Conservation (phyloP, 371 early-diverging fungal genomes). For the Rhizomucor miehei region DNA sequence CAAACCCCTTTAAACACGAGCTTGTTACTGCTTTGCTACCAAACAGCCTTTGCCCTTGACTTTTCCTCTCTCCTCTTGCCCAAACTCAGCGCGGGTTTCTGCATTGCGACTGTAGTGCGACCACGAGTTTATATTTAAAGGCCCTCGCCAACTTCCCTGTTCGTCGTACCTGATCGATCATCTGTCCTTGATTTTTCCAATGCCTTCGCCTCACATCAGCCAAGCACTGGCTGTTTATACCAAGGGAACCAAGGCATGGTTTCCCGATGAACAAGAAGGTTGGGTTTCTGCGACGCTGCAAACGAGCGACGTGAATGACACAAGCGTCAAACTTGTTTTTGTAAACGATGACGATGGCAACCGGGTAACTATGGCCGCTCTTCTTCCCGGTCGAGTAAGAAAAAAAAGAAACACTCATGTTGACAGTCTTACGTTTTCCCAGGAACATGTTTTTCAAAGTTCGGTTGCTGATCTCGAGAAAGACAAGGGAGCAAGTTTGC, state of each 20-base stretch:
- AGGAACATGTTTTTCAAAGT: slow-evolving; percentile 77
- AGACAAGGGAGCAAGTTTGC: slow-evolving; percentile 63
- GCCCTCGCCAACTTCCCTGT: too few relatives aligned
- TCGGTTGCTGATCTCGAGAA: slow-evolving; percentile 67
- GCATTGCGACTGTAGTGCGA: too few relatives aligned
- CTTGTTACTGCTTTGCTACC: too few relatives aligned
- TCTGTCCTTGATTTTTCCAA: slow-evolving; percentile 1
- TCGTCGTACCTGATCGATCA: not conserved
- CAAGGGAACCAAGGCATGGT: slow-evolving; percentile 83
- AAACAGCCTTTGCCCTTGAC: too few relatives aligned
- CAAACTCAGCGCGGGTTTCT: too few relatives aligned
- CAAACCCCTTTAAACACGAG: too few relatives aligned
- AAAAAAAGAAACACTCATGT: too few relatives aligned
- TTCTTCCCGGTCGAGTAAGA: not conserved
- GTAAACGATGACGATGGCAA: slow-evolving; percentile 53
- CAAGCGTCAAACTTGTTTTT: slow-evolving; percentile 57
- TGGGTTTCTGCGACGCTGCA: slow-evolving; percentile 77
- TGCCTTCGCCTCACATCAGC: slow-evolving; percentile 14
- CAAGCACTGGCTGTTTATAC: slow-evolving; percentile 53
- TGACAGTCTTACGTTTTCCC: too few relatives aligned
- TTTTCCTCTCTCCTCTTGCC: too few relatives aligned
- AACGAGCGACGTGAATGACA: slow-evolving; percentile 51
- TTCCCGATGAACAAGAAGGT: slow-evolving; percentile 81
- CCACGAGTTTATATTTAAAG: too few relatives aligned
- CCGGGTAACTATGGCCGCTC: slow-evolving; percentile 13